Evolutionary conservation across 140 eudicot species (phyloP), one percentile per base, ranked within the genome.

Genomic region (Stevia rebaudiana): DNA sequence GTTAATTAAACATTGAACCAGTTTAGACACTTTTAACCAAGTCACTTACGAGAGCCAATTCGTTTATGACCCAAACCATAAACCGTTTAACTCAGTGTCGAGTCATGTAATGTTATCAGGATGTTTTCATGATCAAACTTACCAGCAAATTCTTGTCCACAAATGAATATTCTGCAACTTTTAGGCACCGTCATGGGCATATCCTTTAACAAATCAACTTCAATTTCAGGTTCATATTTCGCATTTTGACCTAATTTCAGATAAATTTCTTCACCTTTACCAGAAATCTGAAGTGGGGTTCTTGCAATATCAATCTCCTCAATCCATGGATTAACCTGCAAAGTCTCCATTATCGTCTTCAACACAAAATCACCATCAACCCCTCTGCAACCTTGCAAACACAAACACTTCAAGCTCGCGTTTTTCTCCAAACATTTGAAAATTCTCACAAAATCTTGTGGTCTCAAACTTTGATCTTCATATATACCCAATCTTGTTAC

Each of bases 71-170:
- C 50, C 50, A 8, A 13, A 44, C 21, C 50, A 44, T 44, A n/a
- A 15, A 16, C 50, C 19, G 8, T 15, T 5, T 44, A 44, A 44
- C 50, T 15, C 10, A 3, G 7, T 44, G 8, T 43, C 19, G 5
- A 2, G 49, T 43, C 37, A 33, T n/a, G 5, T 13, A 18, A 3
- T 1, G 19, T 15, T 3, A 5, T 4, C 7, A 4, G 3, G 13
- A 0, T 3, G 16, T 5, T 15, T 5, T 52, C 54, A 55, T 3
- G 39, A 25, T 4, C 10, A 42, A 74, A 40, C 80, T 50, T 65
- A 89, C 95, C 97, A 36, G 97, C 90, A 75, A 69, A 74, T 46
- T 84, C 94, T 84, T 90, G 95, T 12, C 97, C 97, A 72, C 94
- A 84, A 1, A 90, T 74, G 75, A 90, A 87, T 40, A 90, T 88